Base-by-base conservation (phyloP, 2,329 filamentous ascomycete species). In the Pezicula radicicola region DNA sequence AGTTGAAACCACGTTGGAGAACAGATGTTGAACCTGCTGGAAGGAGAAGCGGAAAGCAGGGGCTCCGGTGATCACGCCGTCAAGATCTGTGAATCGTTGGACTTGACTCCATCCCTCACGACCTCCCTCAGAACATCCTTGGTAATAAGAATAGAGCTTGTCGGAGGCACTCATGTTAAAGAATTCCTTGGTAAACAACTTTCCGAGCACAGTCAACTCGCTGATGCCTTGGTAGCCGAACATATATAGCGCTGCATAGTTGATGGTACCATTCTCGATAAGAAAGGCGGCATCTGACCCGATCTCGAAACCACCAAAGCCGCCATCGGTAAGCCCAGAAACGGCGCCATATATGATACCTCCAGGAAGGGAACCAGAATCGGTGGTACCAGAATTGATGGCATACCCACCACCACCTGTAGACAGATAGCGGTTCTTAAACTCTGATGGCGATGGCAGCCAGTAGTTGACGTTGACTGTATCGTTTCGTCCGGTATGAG, bases 291-390 rank as follows among this genome's bases (percentile, higher is more conserved):
- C 60, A 49, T 74, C 70, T 28, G 65, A 71, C 27, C 69, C 61
- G 21, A 64, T 71, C 43, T 66, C 60, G 59, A 78, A 78, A 21
- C 66, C 64, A 28, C 75, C 76, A 55, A 78, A 80, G 2, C 78
- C 77, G 13, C 73, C 77, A 52, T 78, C 74, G 0, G 77, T 80
- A 21, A 70, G 63, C 21, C 76, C 76, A 8, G 72, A 68, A 2
- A 72, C 75, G 40, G 74, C 75, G n/a, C 76, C 76, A 45, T 75
- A 74, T 6, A 65, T 61, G 40, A 78, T 63, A 36, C 75, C 75
- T 1, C 67, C 69, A 10, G 73, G 68, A 1, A 74, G 63, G 21
- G 62, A 55, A 1, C 28, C 19, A 19, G 19, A 19, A 1, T 33
- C 50, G 37, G 19, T 19, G 19, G 19, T 19, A 19, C 60, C 58